phyloP scores from a whole-genome alignment of 441 rosid genomes.

The Isatis lusitanica region DNA sequence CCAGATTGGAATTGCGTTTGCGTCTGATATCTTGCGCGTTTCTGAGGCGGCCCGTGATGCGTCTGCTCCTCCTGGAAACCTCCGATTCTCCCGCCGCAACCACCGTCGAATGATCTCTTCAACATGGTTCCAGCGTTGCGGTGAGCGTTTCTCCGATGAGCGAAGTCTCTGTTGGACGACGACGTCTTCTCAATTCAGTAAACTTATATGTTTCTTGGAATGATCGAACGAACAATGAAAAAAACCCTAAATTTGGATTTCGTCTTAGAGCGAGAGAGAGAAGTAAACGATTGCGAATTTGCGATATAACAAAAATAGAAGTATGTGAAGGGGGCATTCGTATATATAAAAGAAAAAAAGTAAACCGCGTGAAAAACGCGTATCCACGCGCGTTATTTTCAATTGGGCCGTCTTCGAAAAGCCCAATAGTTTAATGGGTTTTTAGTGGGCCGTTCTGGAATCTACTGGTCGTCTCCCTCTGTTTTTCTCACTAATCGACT shows the following conservation, averaged over 20 bases:
- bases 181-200: constrained; percentile 19
- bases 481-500: neutral
- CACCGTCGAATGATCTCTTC: constrained; percentile 27
- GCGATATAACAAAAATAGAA: no score
- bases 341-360: neutral
- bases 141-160: constrained; percentile 11
- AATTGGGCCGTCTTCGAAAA: neutral
- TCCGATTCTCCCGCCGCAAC: neutral
- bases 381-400: neutral
- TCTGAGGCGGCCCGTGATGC: constrained; percentile 30
- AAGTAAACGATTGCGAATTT: neutral
- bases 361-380: constrained; percentile 28
- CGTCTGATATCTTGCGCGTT: constrained; percentile 24
- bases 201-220: neutral
- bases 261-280: neutral
- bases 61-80: neutral
- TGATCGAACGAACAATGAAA: neutral
- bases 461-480: neutral
- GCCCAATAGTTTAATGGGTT: neutral
- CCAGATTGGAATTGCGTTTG: neutral
- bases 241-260: constrained; percentile 8
- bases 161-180: neutral
- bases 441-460: neutral
- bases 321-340: neutral
- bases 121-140: constrained; percentile 6